phyloP scores from a whole-genome alignment of 768 basidiomycete genomes.

The Mycena venus region DNA sequence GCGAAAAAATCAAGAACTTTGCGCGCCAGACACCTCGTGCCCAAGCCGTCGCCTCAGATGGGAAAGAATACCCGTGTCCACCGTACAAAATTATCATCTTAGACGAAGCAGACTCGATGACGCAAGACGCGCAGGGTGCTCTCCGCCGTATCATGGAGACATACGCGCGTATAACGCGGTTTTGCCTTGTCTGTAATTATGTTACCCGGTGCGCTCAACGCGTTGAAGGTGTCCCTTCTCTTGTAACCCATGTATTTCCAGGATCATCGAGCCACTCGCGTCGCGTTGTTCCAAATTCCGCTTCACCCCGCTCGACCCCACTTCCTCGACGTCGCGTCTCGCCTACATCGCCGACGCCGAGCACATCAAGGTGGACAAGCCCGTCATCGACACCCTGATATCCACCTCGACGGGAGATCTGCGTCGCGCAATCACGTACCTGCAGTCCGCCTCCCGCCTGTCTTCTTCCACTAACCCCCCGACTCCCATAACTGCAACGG shows the following conservation, averaged over 20 bases:
- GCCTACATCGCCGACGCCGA: conserved; percentile 86
- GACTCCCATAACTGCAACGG: conserved; percentile 76
- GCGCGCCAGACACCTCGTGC: conserved; percentile 92
- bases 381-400: conserved; percentile 82
- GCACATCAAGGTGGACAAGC: conserved; percentile 65
- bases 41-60: conserved; percentile 78
- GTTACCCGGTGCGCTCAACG: conserved; percentile 83
- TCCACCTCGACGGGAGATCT: conserved; percentile 91
- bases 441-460: conserved; percentile 94
- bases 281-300: conserved; percentile 99
- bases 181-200: conserved; percentile 99
- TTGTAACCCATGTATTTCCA: conserved; percentile 51
- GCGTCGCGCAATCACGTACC: conserved; percentile 95
- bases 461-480: conserved; percentile 82
- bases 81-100: conserved; percentile 99
- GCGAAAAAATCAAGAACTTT: conserved; percentile 99
- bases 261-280: conserved; percentile 98
- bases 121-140: conserved; percentile 98
- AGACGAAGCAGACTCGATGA: conserved; percentile 99
- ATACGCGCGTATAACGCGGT: conserved; percentile 96
- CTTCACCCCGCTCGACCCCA: conserved; percentile 90
- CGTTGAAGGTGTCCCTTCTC: neutral
- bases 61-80: conserved; percentile 92
- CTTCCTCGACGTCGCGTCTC: conserved; percentile 82
- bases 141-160: conserved; percentile 99